A percentile compares a stretch with the other conserved stretches of the same genome.
Evolutionary conservation across 2,329 filamentous ascomycete species (phyloP).

Genomic region (Ophiostoma triangulosporum): DNA sequence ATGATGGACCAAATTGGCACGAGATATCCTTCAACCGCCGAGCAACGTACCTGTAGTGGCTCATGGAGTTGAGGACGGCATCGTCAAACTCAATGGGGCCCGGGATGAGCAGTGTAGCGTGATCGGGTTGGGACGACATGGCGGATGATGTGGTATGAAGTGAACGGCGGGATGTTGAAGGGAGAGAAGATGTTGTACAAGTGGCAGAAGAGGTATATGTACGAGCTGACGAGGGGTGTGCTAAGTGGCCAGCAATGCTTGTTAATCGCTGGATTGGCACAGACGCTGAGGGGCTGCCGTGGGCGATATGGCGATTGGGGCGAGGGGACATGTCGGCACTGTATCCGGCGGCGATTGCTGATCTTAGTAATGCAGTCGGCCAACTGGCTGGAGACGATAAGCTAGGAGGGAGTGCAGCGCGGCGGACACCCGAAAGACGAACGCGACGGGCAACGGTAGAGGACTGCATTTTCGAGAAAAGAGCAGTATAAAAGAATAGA

Average conservation of each 20-base stretch:
- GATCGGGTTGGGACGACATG: slow-evolving; percentile 49
- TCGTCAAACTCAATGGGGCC: slow-evolving; percentile 98
- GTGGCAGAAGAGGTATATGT: neutral
- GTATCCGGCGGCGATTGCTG: neutral
- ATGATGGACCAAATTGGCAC: too few species aligned
- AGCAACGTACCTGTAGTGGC: slow-evolving; percentile 69
- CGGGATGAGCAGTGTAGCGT: slow-evolving; percentile 77
- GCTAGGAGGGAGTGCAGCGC: slow-evolving; percentile 1
- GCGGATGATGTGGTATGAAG: slow-evolving; percentile 17
- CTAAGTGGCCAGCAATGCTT: slow-evolving; percentile 18
- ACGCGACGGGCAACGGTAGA: neutral
- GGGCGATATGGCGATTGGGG: slow-evolving; percentile 9
- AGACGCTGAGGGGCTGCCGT: slow-evolving; percentile 12
- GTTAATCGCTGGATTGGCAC: slow-evolving; percentile 17
- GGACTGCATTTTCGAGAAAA: slow-evolving; percentile 6
- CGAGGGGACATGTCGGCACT: slow-evolving; percentile 4
- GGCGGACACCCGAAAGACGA: neutral
- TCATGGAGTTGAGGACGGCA: slow-evolving; percentile 89
- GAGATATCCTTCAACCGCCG: too few species aligned
- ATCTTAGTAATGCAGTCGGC: slow-evolving; percentile 11
- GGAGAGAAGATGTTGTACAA: neutral
- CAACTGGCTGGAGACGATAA: slow-evolving; percentile 5
- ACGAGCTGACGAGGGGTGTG: slow-evolving; percentile 15
- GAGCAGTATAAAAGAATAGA: neutral
- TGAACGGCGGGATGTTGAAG: slow-evolving; percentile 13